Conservation (phyloP, 148 eudicot species). For the Pharnaceum exiguum region DNA sequence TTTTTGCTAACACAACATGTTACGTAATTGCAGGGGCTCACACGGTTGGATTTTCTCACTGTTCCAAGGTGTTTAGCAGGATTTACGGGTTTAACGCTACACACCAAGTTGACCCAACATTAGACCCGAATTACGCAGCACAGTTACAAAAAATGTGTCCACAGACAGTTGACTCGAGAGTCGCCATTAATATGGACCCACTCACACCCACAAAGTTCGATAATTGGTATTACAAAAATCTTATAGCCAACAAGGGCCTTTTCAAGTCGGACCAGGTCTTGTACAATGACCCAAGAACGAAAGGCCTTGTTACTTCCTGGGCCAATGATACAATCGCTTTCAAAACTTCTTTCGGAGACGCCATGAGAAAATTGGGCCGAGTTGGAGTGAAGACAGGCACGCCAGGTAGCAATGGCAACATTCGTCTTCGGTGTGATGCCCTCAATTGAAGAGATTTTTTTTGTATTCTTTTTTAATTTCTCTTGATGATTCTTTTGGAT, state of each 20-base stretch:
- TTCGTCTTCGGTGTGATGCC: constrained; percentile 33
- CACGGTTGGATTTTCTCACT: constrained; percentile 81
- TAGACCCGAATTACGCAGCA: constrained; percentile 40
- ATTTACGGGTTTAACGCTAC: constrained; percentile 53
- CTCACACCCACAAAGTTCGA: constrained; percentile 59
- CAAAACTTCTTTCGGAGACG: constrained; percentile 19
- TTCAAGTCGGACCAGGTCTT: constrained; percentile 80
- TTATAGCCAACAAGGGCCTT: constrained; percentile 67
- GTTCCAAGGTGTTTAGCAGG: constrained; percentile 56
- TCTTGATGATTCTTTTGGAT: neutral
- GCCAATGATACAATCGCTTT: constrained; percentile 16
- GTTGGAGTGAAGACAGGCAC: constrained; percentile 32
- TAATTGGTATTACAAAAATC: constrained; percentile 55
- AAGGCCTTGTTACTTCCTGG: constrained; percentile 36
- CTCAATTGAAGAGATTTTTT: constrained; percentile 18
- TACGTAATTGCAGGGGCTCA: constrained; percentile 58
- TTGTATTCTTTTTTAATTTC: neutral
- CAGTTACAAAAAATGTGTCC: constrained; percentile 69
- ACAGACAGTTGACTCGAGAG: constrained; percentile 54
- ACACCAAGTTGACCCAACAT: constrained; percentile 57
- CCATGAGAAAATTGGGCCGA: constrained; percentile 44
- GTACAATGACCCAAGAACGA: constrained; percentile 61
- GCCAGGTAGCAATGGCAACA: constrained; percentile 19
- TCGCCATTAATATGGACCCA: constrained; percentile 78
- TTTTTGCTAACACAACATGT: no score